These are phyloP conservation scores for Elsinoe batatas DNA, from an alignment of 2,329 filamentous ascomycete species.

Conservation along the genomic window DNA sequence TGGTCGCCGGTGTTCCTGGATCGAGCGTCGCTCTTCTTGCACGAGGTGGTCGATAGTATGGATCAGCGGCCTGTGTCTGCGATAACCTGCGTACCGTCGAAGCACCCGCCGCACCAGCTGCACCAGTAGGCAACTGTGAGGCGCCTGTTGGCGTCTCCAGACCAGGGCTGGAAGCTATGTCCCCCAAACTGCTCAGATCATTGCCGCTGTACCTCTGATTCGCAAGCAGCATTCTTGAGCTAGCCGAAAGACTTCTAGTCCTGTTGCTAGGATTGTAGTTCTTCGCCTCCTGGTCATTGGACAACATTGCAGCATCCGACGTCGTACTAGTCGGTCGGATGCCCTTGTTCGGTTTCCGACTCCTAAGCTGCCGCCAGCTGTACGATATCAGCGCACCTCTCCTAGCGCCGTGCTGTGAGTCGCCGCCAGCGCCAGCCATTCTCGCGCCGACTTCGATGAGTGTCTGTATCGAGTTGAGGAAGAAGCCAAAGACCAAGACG, in stretches of 20 bases:
- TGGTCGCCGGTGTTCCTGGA: slow-evolving; percentile 31
- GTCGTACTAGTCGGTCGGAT: slow-evolving; percentile 64
- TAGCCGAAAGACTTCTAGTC: slow-evolving; percentile 51
- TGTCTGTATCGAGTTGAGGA: slow-evolving; percentile 83
- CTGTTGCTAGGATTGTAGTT: slow-evolving; percentile 44
- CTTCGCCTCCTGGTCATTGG: slow-evolving; percentile 56
- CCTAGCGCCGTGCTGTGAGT: slow-evolving; percentile 38
- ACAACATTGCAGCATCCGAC: slow-evolving; percentile 73
- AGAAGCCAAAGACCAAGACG: slow-evolving; percentile 83
- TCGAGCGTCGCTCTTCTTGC: slow-evolving; percentile 57
- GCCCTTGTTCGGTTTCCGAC: slow-evolving; percentile 50
- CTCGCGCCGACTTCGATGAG: slow-evolving; percentile 80
- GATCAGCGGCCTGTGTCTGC: slow-evolving; percentile 44
- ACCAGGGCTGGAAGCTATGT: slow-evolving; percentile 8
- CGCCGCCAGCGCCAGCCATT: slow-evolving; percentile 70
- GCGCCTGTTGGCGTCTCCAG: slow-evolving; percentile 6
- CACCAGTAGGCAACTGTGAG: background rate
- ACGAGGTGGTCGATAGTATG: slow-evolving; percentile 81
- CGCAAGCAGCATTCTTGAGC: slow-evolving; percentile 49
- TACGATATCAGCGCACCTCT: slow-evolving; percentile 63
- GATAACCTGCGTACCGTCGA: slow-evolving; percentile 20
- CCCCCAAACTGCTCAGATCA: slow-evolving; percentile 6
- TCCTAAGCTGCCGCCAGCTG: slow-evolving; percentile 78
- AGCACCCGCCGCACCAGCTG: slow-evolving; percentile 19
- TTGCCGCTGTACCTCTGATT: slow-evolving; percentile 1